These are phyloP conservation scores for Phallus indusiatus DNA, from an alignment of 768 basidiomycete species.

Conservation along the genomic window DNA sequence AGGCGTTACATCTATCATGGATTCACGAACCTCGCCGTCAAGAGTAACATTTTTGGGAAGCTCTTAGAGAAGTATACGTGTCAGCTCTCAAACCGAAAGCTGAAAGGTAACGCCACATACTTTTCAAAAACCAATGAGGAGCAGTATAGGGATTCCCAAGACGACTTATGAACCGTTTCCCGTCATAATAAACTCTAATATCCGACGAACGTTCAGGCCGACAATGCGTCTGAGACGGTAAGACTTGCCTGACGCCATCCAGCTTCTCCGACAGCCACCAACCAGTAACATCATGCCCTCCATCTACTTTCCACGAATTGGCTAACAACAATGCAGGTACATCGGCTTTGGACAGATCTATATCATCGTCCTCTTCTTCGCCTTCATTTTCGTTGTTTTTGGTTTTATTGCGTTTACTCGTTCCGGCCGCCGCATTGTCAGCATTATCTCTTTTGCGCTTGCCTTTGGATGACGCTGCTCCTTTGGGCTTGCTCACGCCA, in stretches of 20 bases:
- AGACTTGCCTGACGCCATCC: conserved; percentile 47
- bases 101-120: conserved; percentile 23
- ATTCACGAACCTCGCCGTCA: conserved; percentile 35
- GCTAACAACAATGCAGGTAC: conserved; percentile 43
- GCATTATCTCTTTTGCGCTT: conserved; percentile 11
- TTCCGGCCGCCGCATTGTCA: neutral
- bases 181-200: conserved; percentile 41
- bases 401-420: neutral
- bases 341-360: conserved; percentile 17
- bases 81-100: neutral
- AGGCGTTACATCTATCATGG: neutral
- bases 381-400: conserved; percentile 4
- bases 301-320: conserved; percentile 48
- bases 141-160: conserved; percentile 50
- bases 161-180: conserved; percentile 42
- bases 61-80: conserved; percentile 21
- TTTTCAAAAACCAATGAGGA: conserved; percentile 47
- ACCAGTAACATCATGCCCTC: conserved; percentile 42
- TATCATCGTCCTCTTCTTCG: conserved; percentile 4
- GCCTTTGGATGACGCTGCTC: conserved; percentile 3
- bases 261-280: conserved; percentile 59
- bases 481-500: conserved; percentile 19
- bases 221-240: neutral
- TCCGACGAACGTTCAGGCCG: neutral
- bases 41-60: conserved; percentile 46